phyloP scores from a whole-genome alignment of 2,329 filamentous ascomycete species.

The Curvularia hawaiiensis region DNA sequence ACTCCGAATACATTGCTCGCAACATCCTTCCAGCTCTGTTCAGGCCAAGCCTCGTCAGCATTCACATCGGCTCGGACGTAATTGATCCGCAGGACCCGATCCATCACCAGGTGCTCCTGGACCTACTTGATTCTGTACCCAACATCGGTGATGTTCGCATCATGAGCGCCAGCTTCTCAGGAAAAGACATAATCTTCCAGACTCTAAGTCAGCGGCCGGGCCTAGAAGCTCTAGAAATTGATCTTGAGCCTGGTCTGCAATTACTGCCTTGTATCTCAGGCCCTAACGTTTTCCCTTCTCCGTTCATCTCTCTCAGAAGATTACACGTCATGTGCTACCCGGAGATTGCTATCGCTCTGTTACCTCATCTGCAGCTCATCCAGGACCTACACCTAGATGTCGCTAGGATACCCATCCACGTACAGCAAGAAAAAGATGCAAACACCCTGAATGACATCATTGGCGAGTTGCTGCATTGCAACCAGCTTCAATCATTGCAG shows the following conservation, averaged over 20 bases:
- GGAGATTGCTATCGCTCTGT: constrained; percentile 37
- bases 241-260: constrained; percentile 37
- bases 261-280: constrained; percentile 30
- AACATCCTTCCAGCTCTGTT: constrained; percentile 32
- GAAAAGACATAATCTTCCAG: constrained; percentile 36
- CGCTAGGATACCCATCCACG: constrained; percentile 30
- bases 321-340: constrained; percentile 41
- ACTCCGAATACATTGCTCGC: constrained; percentile 28
- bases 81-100: constrained; percentile 28
- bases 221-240: constrained; percentile 37
- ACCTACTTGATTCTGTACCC: constrained; percentile 27
- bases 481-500: constrained; percentile 29
- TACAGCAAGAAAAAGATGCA: constrained; percentile 22
- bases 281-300: constrained; percentile 17
- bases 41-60: constrained; percentile 27
- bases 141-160: constrained; percentile 32
- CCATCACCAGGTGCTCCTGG: constrained; percentile 26
- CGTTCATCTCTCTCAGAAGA: constrained; percentile 30
- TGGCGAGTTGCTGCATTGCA: constrained; percentile 22
- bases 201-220: constrained; percentile 31
- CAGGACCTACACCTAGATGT: constrained; percentile 38
- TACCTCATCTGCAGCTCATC: constrained; percentile 27
- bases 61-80: constrained; percentile 33
- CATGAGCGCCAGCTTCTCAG: constrained; percentile 29
- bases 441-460: constrained; percentile 32